Percentiles rank a stretch among this genome's conserved stretches.
These are phyloP conservation scores for Boechera divaricarpa DNA, from an alignment of 345 rosid genomes.

Conservation along the genomic window DNA sequence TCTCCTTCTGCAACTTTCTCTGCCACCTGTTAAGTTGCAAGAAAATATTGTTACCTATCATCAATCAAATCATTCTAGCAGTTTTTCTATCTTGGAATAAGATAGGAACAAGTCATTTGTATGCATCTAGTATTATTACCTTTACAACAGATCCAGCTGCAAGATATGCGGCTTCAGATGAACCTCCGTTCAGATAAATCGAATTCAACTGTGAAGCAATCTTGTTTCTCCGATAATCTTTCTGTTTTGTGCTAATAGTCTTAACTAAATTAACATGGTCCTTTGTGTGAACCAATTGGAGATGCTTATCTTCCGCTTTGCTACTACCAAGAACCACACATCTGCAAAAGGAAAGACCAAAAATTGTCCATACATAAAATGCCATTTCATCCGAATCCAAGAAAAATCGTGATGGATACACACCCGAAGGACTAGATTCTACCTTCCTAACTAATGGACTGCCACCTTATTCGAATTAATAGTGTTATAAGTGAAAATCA, in stretches of 20 bases:
- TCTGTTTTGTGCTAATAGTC: conserved; percentile 67
- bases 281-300: conserved; percentile 65
- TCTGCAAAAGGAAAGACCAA: conserved; percentile 48
- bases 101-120: conserved; percentile 7
- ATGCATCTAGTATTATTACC: conserved; percentile 49
- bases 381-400: neutral
- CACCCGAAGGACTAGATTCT: neutral
- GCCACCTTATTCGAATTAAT: conserved; percentile 5
- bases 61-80: conserved; percentile 2
- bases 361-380: neutral
- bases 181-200: conserved; percentile 79
- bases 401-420: neutral
- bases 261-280: conserved; percentile 67
- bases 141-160: conserved; percentile 91
- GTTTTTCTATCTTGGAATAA: neutral
- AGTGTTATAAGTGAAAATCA: neutral
- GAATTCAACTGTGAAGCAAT: conserved; percentile 73
- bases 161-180: conserved; percentile 84
- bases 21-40: conserved; percentile 54
- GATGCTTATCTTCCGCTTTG: conserved; percentile 67
- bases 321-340: conserved; percentile 74
- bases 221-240: conserved; percentile 53
- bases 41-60: neutral
- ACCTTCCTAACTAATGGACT: conserved; percentile 7
- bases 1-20: conserved; percentile 88